Base-by-base conservation (phyloP, 257 asterid genomes). In the Nicotiana obtusifolia region DNA sequence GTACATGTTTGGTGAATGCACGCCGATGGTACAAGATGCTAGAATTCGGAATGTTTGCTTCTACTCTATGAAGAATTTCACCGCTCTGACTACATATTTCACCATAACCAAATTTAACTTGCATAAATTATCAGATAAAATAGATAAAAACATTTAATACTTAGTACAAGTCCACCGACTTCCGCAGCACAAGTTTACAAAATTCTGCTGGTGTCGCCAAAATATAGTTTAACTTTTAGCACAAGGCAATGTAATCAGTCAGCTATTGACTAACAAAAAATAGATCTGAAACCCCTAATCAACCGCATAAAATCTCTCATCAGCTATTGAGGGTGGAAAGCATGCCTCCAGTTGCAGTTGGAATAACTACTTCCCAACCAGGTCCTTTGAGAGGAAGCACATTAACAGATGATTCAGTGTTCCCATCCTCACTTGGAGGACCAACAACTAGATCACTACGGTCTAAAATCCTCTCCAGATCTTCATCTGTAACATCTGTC, bases 301-400 rank as follows among this genome's bases (percentile, higher is more conserved):
- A 14, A 14, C 17, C 16, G 16, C 56, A 52, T 52, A 4, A 15
- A 52, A 52, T 41, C 47, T 52, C 31, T 54, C 20, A 76, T 85
- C 84, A 92, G 86, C 94, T 89, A 92, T 78, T 91, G 60, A 95
- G 91, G 35, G 97, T 87, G 76, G 98, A 92, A 35, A 96, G 98
- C 92, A 94, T 59, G 77, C 99, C 98, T 47, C 98, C 98, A 54
- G 92, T 81, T 20, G 93, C 87, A 59, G 90, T 88, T 7, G 98
- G 98, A 24, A 94, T 52, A 59, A 96, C 95, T 54, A 96, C 98
- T 90, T 96, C 99, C 99, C 99, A 96, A n/a, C 98, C 99, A n/a
- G 99, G 97, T 44, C 99, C 99, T 86, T 90, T 89, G 13, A 88
- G 91, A 78, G 98, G 97, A 84, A 89, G 35, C 66, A 62, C 84